A percentile compares a stretch with the other conserved stretches of the same genome.
These are phyloP conservation scores for Phytopythium helicoides DNA, from an alignment of 352 stramenopile species.

Conservation along the genomic window DNA sequence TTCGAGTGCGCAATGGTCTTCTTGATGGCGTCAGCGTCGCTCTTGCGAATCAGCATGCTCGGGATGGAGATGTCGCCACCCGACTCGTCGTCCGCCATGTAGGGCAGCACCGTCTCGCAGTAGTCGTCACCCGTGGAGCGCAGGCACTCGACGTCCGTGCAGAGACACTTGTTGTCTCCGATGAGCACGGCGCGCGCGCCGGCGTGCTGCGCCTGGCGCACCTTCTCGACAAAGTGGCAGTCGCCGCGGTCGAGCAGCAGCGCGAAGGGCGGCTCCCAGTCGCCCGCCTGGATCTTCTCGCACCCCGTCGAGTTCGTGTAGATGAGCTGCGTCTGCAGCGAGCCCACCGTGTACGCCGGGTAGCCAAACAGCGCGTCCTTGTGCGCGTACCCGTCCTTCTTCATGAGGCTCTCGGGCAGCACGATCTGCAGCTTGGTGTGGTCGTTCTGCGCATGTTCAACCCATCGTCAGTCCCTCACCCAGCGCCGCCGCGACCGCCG, in stretches of 20 bases:
- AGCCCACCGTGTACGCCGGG: conserved; percentile 90
- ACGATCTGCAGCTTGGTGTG: conserved; percentile 90
- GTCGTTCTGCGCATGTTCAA: conserved; percentile 49
- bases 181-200: conserved; percentile 95
- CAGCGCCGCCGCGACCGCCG: neutral
- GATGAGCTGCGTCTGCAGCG: conserved; percentile 88
- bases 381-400: conserved; percentile 93
- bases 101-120: conserved; percentile 88
- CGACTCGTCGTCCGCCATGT: conserved; percentile 94
- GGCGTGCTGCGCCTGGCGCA: conserved; percentile 89
- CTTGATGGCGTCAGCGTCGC: conserved; percentile 94
- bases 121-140: conserved; percentile 68
- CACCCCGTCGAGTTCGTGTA: conserved; percentile 81
- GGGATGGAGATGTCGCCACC: conserved; percentile 97
- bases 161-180: conserved; percentile 96
- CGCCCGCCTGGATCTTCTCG: conserved; percentile 73
- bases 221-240: conserved; percentile 97
- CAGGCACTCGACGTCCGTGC: conserved; percentile 80
- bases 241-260: conserved; percentile 95
- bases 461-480: conserved; percentile 6
- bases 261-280: conserved; percentile 92
- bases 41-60: conserved; percentile 95
- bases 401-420: conserved; percentile 87
- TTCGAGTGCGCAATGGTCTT: conserved; percentile 75
- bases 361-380: conserved; percentile 97